Base-by-base conservation (phyloP, 352 stramenopile genomes). In the Aphanomyces astaci region DNA sequence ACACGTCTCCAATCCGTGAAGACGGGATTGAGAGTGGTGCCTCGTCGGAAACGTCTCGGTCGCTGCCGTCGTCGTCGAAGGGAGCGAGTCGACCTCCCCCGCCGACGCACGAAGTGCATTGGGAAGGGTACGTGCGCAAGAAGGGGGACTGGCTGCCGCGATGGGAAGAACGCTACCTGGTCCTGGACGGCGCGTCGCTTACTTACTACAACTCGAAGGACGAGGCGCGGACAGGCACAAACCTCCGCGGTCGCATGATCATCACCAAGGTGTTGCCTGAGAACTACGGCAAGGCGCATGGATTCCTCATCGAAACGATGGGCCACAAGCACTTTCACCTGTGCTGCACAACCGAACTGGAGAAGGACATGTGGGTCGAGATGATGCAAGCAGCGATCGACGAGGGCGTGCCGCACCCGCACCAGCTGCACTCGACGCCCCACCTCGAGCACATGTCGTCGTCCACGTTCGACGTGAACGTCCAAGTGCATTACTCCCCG, bases 311-410 rank as follows among this genome's bases (percentile, higher is more conserved):
- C 30, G 85, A 95, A 73, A 95, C 85, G n/a, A 81, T 87, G 63
- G 82, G 85, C 24, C 87, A 95, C 77, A 95, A 95, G 69, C 80
- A 88, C 59, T 95, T 95, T 70, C 87, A 95, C 62, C 63, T 95
- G 36, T 95, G 87, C 73, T 95, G 87, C 71, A 71, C 85, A 5
- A 93, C 85, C 7, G 87, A 94, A 66, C 71, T 95, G 28, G 87
- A 95, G 72, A 95, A 95, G 62, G 87, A 95, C 60, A 95, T 94
- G 87, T 95, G 87, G 87, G 80, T 95, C 56, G 87, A 95, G 71
- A 95, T 95, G 87, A 95, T 95, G 87, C 84, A 92, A 66, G 85
- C 87, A 9, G 87, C 87, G 11, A 90, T 95, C 71, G 87, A 94
- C 49, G 85, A 93, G 70, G 76, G 76, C 13, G 76, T 65, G 7